Conservation (phyloP, 2,329 filamentous ascomycete species). For the Plectosphaerella cucumerina region DNA sequence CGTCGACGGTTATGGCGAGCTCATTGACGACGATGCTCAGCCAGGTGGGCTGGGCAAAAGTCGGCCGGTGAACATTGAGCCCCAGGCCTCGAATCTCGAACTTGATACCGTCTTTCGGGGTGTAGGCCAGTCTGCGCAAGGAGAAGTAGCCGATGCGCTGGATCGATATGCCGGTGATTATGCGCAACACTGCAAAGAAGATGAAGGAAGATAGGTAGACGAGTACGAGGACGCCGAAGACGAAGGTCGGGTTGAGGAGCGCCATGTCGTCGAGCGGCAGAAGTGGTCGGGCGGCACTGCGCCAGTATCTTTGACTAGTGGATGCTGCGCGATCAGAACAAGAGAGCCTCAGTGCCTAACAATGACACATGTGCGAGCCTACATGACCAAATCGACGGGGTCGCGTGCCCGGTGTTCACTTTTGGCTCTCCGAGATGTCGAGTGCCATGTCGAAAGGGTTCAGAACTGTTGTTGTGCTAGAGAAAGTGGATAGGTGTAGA, state of each 20-base stretch:
- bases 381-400: neutral
- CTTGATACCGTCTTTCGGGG: slow-evolving; percentile 80
- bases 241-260: slow-evolving; percentile 70
- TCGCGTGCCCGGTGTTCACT: neutral
- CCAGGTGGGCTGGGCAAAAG: slow-evolving; percentile 97
- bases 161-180: slow-evolving; percentile 90
- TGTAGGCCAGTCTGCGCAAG: slow-evolving; percentile 84
- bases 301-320: too few species aligned
- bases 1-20: slow-evolving; percentile 77
- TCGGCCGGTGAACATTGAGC: slow-evolving; percentile 84
- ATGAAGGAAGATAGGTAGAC: slow-evolving; percentile 90
- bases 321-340: too few species aligned
- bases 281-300: too few species aligned
- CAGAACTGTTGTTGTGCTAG: too few species aligned
- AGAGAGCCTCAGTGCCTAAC: too few species aligned
- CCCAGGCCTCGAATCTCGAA: slow-evolving; percentile 88
- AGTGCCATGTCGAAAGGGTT: neutral
- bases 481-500: too few species aligned
- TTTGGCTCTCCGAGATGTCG: neutral
- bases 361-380: neutral
- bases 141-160: slow-evolving; percentile 93
- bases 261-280: slow-evolving; percentile 45
- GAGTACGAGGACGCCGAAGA: slow-evolving; percentile 80
- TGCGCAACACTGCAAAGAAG: slow-evolving; percentile 85
- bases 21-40: slow-evolving; percentile 86